phyloP scores from a whole-genome alignment of 2,329 filamentous ascomycete genomes.

The Tothia fuscella region DNA sequence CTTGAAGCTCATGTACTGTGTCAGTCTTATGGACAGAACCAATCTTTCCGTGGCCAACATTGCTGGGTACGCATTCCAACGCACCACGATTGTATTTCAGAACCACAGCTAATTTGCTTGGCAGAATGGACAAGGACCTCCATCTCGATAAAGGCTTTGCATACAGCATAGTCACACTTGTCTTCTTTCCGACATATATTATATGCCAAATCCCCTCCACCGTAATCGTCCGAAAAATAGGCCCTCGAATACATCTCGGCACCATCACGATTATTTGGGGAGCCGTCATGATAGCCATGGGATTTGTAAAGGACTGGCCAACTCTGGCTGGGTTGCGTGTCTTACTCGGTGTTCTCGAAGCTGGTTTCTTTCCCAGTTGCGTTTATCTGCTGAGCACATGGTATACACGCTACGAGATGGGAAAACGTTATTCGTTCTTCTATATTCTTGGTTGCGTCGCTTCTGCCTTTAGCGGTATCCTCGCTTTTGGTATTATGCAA shows the following conservation, averaged over 20 bases:
- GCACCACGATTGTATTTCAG: constrained; percentile 15
- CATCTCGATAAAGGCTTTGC: constrained; percentile 19
- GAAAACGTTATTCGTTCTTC: constrained; percentile 56
- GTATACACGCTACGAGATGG: constrained; percentile 49
- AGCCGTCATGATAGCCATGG: constrained; percentile 33
- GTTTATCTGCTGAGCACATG: constrained; percentile 34
- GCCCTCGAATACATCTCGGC: constrained; percentile 26
- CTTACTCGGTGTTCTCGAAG: constrained; percentile 29
- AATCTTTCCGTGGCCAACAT: constrained; percentile 62
- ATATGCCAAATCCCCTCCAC: constrained; percentile 31
- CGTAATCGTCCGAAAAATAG: constrained; percentile 28
- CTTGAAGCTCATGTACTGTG: constrained; percentile 54
- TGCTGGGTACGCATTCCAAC: constrained; percentile 39
- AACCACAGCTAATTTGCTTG: constrained; percentile 8
- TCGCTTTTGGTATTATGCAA: constrained; percentile 51
- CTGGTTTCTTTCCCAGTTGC: constrained; percentile 29
- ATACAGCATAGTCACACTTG: constrained; percentile 47
- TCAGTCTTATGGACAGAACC: constrained; percentile 67
- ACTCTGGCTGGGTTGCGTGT: constrained; percentile 26
- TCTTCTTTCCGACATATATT: constrained; percentile 34
- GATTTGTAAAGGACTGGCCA: constrained; percentile 25
- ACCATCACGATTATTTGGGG: constrained; percentile 29
- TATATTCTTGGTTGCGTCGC: constrained; percentile 58
- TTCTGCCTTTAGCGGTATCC: constrained; percentile 53
- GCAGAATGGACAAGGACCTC: constrained; percentile 24